Evolutionary conservation across 1,284 basidiomycete genomes (phyloP).

Genomic region (Porodaedalea pini): DNA sequence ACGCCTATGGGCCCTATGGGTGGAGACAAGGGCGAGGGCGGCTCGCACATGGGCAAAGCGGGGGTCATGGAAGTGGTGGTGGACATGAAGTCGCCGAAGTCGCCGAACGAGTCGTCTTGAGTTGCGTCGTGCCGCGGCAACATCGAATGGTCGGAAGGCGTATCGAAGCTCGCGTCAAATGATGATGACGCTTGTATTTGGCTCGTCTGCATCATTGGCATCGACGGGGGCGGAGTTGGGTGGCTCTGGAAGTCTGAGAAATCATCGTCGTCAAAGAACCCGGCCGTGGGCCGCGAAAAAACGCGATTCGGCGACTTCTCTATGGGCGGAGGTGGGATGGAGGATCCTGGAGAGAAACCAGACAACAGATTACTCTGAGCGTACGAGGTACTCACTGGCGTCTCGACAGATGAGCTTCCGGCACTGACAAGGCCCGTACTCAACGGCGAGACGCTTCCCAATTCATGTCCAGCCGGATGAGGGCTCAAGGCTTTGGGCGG

Average conservation of each 20-base stretch:
- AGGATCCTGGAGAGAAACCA: neutral
- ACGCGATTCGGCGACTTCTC: conserved; percentile 18
- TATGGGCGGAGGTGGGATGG: conserved; percentile 13
- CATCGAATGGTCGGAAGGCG: conserved; percentile 6
- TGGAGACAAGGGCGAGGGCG: conserved; percentile 10
- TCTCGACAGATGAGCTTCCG: neutral
- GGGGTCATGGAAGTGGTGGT: neutral
- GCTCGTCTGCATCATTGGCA: conserved; percentile 8
- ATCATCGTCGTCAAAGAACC: conserved; percentile 27
- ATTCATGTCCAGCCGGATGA: neutral
- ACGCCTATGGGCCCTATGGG: conserved; percentile 2
- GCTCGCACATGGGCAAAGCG: neutral
- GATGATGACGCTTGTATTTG: neutral
- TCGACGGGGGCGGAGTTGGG: conserved; percentile 17
- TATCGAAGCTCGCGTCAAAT: conserved; percentile 15
- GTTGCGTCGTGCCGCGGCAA: conserved; percentile 3
- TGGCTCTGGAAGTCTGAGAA: conserved; percentile 33
- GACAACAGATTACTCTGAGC: neutral
- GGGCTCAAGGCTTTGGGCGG: neutral
- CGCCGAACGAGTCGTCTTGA: conserved; percentile 20
- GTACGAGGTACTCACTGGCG: neutral
- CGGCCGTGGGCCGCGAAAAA: neutral
- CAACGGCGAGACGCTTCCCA: neutral
- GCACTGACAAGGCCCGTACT: neutral
- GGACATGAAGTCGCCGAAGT: conserved; percentile 27